phyloP scores from a whole-genome alignment of 495 filamentous ascomycete genomes.

The Pseudevernia furfuracea region DNA sequence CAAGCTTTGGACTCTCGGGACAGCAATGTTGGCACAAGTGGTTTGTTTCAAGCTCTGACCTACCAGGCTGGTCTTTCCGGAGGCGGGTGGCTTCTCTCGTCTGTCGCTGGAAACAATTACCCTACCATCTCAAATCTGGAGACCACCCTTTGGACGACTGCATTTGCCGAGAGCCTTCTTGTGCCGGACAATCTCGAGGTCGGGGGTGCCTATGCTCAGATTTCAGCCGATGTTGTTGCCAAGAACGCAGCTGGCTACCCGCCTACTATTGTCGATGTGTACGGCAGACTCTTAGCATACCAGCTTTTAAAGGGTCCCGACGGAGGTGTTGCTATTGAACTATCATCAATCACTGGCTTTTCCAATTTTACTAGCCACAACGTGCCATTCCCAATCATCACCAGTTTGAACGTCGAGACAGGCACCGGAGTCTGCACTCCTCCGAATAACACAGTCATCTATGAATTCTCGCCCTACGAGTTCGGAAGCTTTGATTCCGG shows the following conservation, averaged over 20 bases:
- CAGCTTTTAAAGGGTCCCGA: conserved; percentile 34
- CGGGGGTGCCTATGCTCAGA: conserved; percentile 24
- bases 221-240: conserved; percentile 31
- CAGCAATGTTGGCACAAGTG: conserved; percentile 31
- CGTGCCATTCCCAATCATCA: conserved; percentile 43
- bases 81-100: conserved; percentile 40
- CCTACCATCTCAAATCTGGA: conserved; percentile 35
- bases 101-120: conserved; percentile 38
- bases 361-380: conserved; percentile 33
- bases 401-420: conserved; percentile 29
- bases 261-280: conserved; percentile 38
- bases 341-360: conserved; percentile 30
- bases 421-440: conserved; percentile 32
- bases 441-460: conserved; percentile 32
- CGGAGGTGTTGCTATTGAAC: conserved; percentile 33
- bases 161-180: conserved; percentile 32
- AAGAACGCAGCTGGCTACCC: conserved; percentile 37
- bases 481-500: conserved; percentile 41
- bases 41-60: conserved; percentile 40
- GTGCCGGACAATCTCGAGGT: conserved; percentile 23
- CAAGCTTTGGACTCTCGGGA: conserved; percentile 38
- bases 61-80: conserved; percentile 43
- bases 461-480: conserved; percentile 43
- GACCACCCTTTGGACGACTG: conserved; percentile 33
- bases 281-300: conserved; percentile 36